Conservation (phyloP, 345 rosid species). For the Camelina hispida region DNA sequence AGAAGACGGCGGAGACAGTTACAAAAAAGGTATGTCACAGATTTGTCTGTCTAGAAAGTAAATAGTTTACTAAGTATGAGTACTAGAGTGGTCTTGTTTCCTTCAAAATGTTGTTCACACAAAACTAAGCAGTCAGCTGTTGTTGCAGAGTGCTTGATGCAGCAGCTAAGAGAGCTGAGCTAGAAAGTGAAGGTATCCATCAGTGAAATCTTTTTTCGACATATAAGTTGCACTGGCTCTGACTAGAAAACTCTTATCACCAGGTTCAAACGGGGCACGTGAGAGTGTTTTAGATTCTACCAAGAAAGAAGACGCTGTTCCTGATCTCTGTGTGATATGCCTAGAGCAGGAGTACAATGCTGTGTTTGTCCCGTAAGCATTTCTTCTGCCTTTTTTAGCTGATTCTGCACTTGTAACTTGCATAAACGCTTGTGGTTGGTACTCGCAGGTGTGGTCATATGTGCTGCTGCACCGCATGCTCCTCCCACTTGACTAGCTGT, state of each 20-base stretch:
- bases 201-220: not conserved
- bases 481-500: slow-evolving; percentile 70
- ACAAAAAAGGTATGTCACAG: slow-evolving; percentile 70
- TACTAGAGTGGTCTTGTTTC: not conserved
- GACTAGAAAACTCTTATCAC: slow-evolving; percentile 27
- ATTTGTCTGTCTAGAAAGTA: slow-evolving; percentile 40
- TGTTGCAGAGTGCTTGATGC: slow-evolving; percentile 90
- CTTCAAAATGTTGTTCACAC: not conserved
- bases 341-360: slow-evolving; percentile 92
- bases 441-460: slow-evolving; percentile 89
- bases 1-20: slow-evolving; percentile 67
- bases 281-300: slow-evolving; percentile 46
- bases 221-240: not conserved
- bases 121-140: slow-evolving; percentile 36
- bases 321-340: slow-evolving; percentile 94
- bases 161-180: slow-evolving; percentile 73
- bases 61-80: slow-evolving; percentile 11
- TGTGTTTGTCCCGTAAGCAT: slow-evolving; percentile 84
- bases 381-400: slow-evolving; percentile 1
- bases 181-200: slow-evolving; percentile 64
- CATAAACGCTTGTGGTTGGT: slow-evolving; percentile 23
- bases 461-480: slow-evolving; percentile 89
- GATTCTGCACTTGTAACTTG: slow-evolving; percentile 17
- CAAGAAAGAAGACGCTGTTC: slow-evolving; percentile 68
- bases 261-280: slow-evolving; percentile 56